These are phyloP conservation scores for Aspergillus indologenus DNA, from an alignment of 495 filamentous ascomycete genomes.

Conservation along the genomic window DNA sequence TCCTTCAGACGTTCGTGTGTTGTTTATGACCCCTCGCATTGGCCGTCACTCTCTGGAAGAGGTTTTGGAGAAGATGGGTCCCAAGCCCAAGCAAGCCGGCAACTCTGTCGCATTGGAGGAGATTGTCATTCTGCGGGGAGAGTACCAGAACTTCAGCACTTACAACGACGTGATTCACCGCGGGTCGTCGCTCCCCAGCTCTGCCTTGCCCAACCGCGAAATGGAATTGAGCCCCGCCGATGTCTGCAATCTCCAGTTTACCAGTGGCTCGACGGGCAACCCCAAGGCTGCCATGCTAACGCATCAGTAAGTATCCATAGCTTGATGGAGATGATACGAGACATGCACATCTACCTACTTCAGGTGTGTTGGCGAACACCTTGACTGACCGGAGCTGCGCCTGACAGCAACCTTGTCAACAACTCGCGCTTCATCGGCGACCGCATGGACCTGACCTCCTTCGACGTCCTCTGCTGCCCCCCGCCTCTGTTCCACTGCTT, in stretches of 20 bases:
- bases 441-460: slow-evolving; percentile 60
- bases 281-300: slow-evolving; percentile 76
- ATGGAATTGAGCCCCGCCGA: slow-evolving; percentile 54
- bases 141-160: slow-evolving; percentile 46
- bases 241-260: slow-evolving; percentile 70
- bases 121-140: slow-evolving; percentile 54
- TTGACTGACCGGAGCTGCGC: slow-evolving; percentile 6
- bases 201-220: slow-evolving; percentile 43
- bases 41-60: slow-evolving; percentile 53
- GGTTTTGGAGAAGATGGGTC: slow-evolving; percentile 49
- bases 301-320: slow-evolving; percentile 51
- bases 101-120: slow-evolving; percentile 38
- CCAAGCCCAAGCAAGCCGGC: slow-evolving; percentile 31
- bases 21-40: slow-evolving; percentile 64
- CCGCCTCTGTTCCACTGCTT: slow-evolving; percentile 75
- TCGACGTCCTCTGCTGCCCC: slow-evolving; percentile 66
- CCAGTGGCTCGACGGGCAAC: slow-evolving; percentile 66
- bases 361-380: neutral
- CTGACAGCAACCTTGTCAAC: slow-evolving; percentile 60
- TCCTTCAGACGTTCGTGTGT: slow-evolving; percentile 51
- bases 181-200: slow-evolving; percentile 30
- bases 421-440: slow-evolving; percentile 68
- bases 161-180: slow-evolving; percentile 48
- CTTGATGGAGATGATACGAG: too few relatives aligned
- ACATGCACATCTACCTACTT: too few relatives aligned